Evolutionary conservation across 1,284 basidiomycete species (phyloP).

Genomic region (Coriolopsis trogii): DNA sequence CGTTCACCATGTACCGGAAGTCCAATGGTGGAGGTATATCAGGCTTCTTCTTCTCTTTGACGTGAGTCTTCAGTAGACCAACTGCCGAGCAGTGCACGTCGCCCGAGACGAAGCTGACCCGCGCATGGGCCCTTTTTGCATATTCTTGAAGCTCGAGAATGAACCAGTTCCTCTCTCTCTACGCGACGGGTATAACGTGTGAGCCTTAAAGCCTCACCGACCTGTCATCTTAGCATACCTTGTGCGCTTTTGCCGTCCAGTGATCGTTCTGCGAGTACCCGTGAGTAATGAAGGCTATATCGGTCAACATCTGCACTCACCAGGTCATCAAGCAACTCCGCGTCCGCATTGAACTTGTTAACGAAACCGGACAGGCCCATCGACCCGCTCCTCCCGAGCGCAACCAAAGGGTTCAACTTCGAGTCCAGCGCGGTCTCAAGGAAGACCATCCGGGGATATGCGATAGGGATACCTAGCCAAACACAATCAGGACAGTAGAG

Average conservation of each 20-base stretch:
- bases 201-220: not conserved
- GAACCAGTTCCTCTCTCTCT: constrained; percentile 92
- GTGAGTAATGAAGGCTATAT: not conserved
- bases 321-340: constrained; percentile 91
- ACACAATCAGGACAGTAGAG: not conserved
- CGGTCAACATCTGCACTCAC: constrained; percentile 40
- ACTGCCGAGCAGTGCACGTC: constrained; percentile 92
- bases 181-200: not conserved
- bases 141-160: constrained; percentile 79
- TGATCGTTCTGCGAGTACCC: constrained; percentile 71
- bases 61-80: constrained; percentile 73
- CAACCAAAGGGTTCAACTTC: constrained; percentile 82
- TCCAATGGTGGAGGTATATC: constrained; percentile 61
- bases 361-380: constrained; percentile 79
- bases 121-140: constrained; percentile 60
- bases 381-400: constrained; percentile 64
- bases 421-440: constrained; percentile 77
- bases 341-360: constrained; percentile 91
- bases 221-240: constrained; percentile 43
- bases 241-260: constrained; percentile 85
- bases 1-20: constrained; percentile 86
- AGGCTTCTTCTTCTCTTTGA: constrained; percentile 47
- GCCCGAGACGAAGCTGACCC: constrained; percentile 86
- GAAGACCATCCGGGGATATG: constrained; percentile 94
- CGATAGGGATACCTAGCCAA: constrained; percentile 68